These are phyloP conservation scores for Yamagishiella unicocca DNA, from an alignment of 139 green algal genomes.

Conservation along the genomic window DNA sequence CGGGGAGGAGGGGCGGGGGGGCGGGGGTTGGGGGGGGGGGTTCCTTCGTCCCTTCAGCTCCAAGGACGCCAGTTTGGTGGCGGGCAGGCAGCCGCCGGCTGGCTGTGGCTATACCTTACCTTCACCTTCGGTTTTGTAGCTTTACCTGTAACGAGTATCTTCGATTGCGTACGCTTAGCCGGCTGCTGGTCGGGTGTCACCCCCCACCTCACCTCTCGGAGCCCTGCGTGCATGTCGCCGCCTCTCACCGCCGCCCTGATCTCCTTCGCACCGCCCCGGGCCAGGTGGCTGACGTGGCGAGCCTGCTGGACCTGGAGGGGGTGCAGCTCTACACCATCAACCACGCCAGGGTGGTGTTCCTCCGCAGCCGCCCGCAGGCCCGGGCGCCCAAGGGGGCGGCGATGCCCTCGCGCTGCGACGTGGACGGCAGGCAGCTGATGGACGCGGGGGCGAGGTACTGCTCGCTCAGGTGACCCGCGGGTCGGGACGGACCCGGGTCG, in stretches of 20 bases:
- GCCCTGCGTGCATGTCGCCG: not conserved
- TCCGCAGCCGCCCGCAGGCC: slow-evolving; percentile 22
- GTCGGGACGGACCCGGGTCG: too few species aligned
- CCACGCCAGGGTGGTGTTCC: slow-evolving; percentile 70
- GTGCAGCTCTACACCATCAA: slow-evolving; percentile 93
- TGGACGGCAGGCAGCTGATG: slow-evolving; percentile 65
- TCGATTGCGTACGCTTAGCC: too few species aligned
- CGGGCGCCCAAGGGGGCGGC: slow-evolving; percentile 24
- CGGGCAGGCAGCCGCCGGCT: too few species aligned
- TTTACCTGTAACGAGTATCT: too few species aligned
- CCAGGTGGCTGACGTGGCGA: slow-evolving; percentile 70
- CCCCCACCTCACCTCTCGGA: too few species aligned
- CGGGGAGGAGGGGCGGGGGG: not conserved
- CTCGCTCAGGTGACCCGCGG: slow-evolving; percentile 44
- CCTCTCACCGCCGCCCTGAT: not conserved
- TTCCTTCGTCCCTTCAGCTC: not conserved
- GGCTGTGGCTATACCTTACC: too few species aligned
- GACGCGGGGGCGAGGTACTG: slow-evolving; percentile 56
- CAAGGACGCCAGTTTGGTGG: too few species aligned
- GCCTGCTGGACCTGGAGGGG: slow-evolving; percentile 65
- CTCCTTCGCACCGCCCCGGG: not conserved
- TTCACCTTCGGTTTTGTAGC: too few species aligned
- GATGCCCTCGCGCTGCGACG: slow-evolving; percentile 53
- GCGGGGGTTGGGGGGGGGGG: not conserved
- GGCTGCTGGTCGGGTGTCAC: too few species aligned